Conservation (phyloP, 106 monocot species). For the Platanthera guangdongensis region DNA sequence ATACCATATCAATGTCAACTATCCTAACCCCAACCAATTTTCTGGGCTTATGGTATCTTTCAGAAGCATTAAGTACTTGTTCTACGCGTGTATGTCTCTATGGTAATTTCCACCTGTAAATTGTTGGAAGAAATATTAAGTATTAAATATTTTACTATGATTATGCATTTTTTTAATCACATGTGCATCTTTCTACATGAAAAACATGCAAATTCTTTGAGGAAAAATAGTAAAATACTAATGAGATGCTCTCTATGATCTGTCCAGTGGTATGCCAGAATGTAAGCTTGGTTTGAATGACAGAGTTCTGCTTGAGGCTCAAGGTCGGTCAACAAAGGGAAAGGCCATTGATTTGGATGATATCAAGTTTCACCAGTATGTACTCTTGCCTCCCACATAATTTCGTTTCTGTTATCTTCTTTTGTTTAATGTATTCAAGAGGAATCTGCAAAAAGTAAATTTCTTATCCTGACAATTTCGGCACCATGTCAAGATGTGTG, state of each 20-base stretch:
- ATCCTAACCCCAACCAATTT: no score
- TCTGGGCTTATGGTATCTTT: no score
- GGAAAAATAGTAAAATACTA: background rate
- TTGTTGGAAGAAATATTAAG: no score
- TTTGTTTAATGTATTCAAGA: background rate
- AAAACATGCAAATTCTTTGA: background rate
- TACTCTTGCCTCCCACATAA: background rate
- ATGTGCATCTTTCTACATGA: background rate
- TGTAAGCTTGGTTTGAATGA: conserved; percentile 97
- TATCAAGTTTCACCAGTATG: conserved; percentile 97
- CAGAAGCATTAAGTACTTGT: no score
- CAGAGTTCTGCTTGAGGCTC: conserved; percentile 90
- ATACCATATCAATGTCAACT: no score
- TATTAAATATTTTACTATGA: background rate
- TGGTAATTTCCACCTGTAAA: no score
- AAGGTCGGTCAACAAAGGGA: conserved; percentile 89
- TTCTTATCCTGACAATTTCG: background rate
- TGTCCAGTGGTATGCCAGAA: conserved; percentile 95
- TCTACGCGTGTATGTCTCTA: no score
- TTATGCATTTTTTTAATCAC: background rate
- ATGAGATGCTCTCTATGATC: background rate
- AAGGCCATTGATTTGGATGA: conserved; percentile 98
- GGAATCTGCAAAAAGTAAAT: background rate
- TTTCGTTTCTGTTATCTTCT: background rate
- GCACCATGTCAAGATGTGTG: conserved; percentile 57